Conservation (phyloP, 208 protist species). For the Phytomonas sp. region DNA sequence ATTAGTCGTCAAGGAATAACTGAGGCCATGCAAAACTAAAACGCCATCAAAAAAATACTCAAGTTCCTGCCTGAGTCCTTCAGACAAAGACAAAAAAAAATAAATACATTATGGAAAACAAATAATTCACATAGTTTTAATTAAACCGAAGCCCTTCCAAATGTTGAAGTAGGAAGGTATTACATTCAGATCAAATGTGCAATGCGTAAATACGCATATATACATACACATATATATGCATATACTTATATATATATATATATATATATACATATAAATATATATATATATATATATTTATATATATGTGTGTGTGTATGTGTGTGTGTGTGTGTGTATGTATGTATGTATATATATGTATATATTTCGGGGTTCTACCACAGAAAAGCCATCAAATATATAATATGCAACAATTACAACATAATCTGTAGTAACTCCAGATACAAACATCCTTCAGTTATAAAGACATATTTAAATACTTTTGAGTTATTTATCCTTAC, state of each 20-base stretch:
- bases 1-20: slow-evolving; percentile 2
- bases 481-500: background rate
- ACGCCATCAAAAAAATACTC: slow-evolving; percentile 2
- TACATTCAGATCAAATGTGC: background rate
- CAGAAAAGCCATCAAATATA: background rate
- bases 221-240: background rate
- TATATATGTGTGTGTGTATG: background rate
- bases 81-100: slow-evolving; percentile 10
- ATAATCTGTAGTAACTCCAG: background rate
- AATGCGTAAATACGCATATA: slow-evolving; percentile 6
- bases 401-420: background rate
- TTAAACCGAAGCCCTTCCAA: background rate
- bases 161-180: background rate
- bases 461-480: background rate
- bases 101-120: slow-evolving; percentile 12
- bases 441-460: background rate
- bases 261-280: background rate
- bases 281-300: slow-evolving; percentile 9
- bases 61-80: background rate
- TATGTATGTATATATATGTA: too few relatives aligned
- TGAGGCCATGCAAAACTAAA: slow-evolving; percentile 2
- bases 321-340: background rate
- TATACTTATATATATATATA: background rate
- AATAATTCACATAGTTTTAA: background rate
- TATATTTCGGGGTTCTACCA: background rate